Evolutionary conservation across 1,284 basidiomycete species (phyloP), one percentile per base, ranked within the genome.

Genomic region (Xanthoconium separans): DNA sequence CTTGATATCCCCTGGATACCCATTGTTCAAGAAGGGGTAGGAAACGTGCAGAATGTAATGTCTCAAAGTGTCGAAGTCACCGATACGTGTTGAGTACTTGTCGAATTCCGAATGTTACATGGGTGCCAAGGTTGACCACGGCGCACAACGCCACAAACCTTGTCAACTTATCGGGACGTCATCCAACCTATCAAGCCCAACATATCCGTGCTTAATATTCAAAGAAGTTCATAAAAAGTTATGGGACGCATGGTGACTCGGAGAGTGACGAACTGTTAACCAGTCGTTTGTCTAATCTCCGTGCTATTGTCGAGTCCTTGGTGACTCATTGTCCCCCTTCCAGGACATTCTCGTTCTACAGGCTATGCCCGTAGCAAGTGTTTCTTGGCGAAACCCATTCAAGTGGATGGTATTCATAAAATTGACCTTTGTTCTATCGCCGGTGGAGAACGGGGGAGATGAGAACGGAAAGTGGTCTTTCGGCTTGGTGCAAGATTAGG

Each of bases 11-110:
- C 13, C n/a, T 39, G 11, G 20, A 27, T 7, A 33, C 8, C 29
- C 24, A n/a, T 59, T 44, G 27, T 59, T 50, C 51, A 29, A 50
- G 44, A 49, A 55, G 24, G 2, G n/a, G 55, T 29, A 40, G n/a
- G 18, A 44, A 41, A 41, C 45, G 41, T 44, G 40, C 18, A 6
- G 27, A 30, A 42, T 27, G 7, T 5, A 7, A 58, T 30, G 3
- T 8, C 7, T 16, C 8, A 27, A 27, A 27, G 27, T 27, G 27
- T 27, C 3, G 13, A n/a, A 29, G n/a, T 3, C 6, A 15, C 6
- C 4, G 13, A 52, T n/a, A 42, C 50, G 34, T 50, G 30, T 37
- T 11, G 27, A 12, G 24, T 31, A 2, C 39, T 6, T 50, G 45
- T 50, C 33, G 36, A 51, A n/a, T 16, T 36, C 15, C 16, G 9